phyloP scores from a whole-genome alignment of 768 basidiomycete genomes.

The Termitomyces sp. region DNA sequence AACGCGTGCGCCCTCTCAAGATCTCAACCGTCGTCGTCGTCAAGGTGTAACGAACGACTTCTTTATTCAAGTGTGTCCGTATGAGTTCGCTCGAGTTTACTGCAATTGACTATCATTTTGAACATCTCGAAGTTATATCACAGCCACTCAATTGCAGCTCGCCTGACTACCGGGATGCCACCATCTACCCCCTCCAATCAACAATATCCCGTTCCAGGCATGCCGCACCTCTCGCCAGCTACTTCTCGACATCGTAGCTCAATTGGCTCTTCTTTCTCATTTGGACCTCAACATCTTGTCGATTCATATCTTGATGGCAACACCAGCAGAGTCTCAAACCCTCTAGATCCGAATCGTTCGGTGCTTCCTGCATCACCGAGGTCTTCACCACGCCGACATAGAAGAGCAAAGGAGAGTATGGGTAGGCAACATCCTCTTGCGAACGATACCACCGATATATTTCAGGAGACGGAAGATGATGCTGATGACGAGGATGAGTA shows the following conservation, averaged over 20 bases:
- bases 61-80: not conserved
- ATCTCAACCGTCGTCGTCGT: not conserved
- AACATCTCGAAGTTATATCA: not conserved
- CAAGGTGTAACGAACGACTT: not conserved
- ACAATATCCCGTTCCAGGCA: constrained; percentile 38
- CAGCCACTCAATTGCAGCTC: too few relatives aligned
- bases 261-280: constrained; percentile 79
- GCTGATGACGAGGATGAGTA: constrained; percentile 55
- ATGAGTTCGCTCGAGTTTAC: not conserved
- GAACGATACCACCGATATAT: constrained; percentile 73
- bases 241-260: constrained; percentile 61
- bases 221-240: constrained; percentile 53
- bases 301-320: constrained; percentile 68
- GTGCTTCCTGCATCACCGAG: constrained; percentile 71
- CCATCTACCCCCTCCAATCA: constrained; percentile 49
- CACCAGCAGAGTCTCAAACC: constrained; percentile 53
- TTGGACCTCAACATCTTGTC: constrained; percentile 73
- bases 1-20: not conserved
- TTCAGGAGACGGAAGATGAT: constrained; percentile 62
- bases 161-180: constrained; percentile 21
- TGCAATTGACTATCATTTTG: not conserved
- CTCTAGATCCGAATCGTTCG: constrained; percentile 77
- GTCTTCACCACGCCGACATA: constrained; percentile 59
- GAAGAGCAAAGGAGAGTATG: constrained; percentile 50
- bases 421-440: constrained; percentile 65